These are phyloP conservation scores for Marvania coccoides DNA, from an alignment of 139 green algal genomes.

Conservation along the genomic window DNA sequence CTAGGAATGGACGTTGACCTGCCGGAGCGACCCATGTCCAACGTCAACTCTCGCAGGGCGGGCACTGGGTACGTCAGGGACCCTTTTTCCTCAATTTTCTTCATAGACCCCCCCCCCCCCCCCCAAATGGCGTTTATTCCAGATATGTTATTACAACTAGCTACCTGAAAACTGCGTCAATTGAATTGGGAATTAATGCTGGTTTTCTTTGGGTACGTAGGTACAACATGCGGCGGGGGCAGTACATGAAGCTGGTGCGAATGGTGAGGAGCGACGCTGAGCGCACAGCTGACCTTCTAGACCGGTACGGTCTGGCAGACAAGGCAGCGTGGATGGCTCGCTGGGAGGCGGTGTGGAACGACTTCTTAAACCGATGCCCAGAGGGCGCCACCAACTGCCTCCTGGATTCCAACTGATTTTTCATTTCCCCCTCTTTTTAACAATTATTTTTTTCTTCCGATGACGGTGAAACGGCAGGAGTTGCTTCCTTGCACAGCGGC, in stretches of 20 bases:
- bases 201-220: no score
- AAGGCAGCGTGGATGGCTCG: not conserved
- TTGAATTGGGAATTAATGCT: no score
- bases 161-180: no score
- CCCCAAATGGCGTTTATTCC: no score
- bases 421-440: not conserved
- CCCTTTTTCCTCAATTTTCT: no score
- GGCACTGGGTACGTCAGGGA: not conserved
- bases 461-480: not conserved
- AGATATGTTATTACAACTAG: no score
- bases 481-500: no score
- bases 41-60: not conserved
- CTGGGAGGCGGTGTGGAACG: not conserved
- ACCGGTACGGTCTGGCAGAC: not conserved
- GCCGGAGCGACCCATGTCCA: not conserved
- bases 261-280: not conserved
- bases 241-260: not conserved
- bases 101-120: no score
- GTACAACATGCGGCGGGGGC: not conserved
- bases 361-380: not conserved
- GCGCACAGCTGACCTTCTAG: not conserved
- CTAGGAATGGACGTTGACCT: not conserved
- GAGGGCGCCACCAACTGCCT: not conserved
- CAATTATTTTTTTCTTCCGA: no score
- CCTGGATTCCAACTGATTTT: not conserved